Evolutionary conservation across 2,329 filamentous ascomycete genomes (phyloP).

Genomic region (Phialemonium atrogriseum): DNA sequence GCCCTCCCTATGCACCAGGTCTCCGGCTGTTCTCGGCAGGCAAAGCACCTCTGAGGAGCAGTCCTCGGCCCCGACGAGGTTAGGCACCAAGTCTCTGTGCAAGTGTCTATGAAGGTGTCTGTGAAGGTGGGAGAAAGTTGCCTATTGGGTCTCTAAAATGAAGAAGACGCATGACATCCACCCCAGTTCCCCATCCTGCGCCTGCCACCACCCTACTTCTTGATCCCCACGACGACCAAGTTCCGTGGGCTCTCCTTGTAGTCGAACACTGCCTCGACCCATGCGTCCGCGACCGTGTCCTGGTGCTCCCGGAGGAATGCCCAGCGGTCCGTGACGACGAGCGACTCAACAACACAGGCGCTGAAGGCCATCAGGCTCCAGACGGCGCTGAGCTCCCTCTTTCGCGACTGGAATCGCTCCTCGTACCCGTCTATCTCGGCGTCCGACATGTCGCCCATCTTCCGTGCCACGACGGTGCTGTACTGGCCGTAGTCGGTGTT

Average conservation of each 20-base stretch:
- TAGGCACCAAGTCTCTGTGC: too few species aligned
- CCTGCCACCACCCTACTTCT: too few species aligned
- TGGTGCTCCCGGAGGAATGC: constrained; percentile 72
- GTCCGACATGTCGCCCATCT: constrained; percentile 62
- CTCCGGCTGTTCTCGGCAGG: too few species aligned
- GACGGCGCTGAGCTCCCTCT: constrained; percentile 75
- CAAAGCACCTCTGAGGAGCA: too few species aligned
- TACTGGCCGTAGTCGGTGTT: constrained; percentile 49
- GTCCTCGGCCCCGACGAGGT: too few species aligned
- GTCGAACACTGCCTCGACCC: constrained; percentile 93
- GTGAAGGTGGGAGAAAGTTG: too few species aligned
- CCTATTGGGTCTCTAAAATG: too few species aligned
- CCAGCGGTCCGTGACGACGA: constrained; percentile 89
- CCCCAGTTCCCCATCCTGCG: too few species aligned
- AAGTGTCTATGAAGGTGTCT: too few species aligned
- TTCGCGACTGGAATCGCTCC: constrained; percentile 50
- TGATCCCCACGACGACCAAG: constrained; percentile 85
- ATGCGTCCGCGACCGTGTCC: constrained; percentile 62
- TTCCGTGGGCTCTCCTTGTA: constrained; percentile 82
- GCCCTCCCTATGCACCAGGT: too few species aligned
- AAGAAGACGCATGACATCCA: too few species aligned
- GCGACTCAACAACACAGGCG: constrained; percentile 77
- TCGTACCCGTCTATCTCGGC: constrained; percentile 69
- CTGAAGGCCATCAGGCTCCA: constrained; percentile 98
- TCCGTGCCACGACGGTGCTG: constrained; percentile 52